Evolutionary conservation across 2,329 filamentous ascomycete genomes (phyloP), one percentile per base, ranked within the genome.

Genomic region (Cladosporium sp.): DNA sequence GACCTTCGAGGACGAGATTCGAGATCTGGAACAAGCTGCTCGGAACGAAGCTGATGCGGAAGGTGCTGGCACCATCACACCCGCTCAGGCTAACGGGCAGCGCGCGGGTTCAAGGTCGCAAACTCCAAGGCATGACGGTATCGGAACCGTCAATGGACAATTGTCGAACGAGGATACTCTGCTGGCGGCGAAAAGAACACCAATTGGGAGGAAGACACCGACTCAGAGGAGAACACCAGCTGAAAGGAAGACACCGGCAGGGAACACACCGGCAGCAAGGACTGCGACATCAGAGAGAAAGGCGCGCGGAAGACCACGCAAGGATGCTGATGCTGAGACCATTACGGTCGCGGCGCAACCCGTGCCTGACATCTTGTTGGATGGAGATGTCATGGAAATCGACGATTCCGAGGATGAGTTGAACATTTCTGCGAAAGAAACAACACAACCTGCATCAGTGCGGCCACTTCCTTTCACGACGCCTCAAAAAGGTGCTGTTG

Each of bases 1-100:
- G 16, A 75, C 75, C 1, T 72, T 75, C 31, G 74, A 76, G 56
- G 72, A 76, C 53, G 73, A 76, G 67, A 75, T 76, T 29, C 70
- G 68, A 23, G 72, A 74, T 37, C 52, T 75, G 23, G 70, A 72
- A 49, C 68, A 70, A 50, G 62, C 69, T 31, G 72, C 74, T 31
- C 69, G 68, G 21, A 65, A 69, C 28, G 63, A 69, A 14, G 69
- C 65, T 26, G 71, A 58, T 8, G 65, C 67, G 18, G 67, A 71
- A 26, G 69, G 56, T 35, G 70, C 69, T 49, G 69, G 69, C 40
- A 33, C 26, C 1, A 40, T 26, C 31, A 64, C 62, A 18, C 58
- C 68, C 35, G 64, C 65, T 21, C 40, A 46, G 40, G 44, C 64
- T 31, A 66, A 65, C 28, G 44, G 65, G 8, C 53, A 57, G 6